Percentiles rank a stretch among this genome's conserved stretches.
These are phyloP conservation scores for Solanum arcanum DNA, from an alignment of 257 asterid species.

Conservation along the genomic window DNA sequence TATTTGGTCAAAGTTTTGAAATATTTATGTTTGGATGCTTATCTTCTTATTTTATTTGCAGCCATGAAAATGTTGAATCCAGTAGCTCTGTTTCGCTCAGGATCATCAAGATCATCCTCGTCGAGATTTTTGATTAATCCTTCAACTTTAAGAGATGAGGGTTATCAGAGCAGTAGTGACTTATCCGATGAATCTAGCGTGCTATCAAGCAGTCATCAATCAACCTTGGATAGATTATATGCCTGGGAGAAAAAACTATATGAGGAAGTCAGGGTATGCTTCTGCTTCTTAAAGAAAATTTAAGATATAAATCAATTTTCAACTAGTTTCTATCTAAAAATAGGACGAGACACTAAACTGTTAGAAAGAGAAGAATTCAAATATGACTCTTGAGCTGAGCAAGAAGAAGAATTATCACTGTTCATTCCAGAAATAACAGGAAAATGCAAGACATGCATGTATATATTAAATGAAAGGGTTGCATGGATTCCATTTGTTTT, in stretches of 20 bases:
- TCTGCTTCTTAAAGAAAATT: conserved; percentile 4
- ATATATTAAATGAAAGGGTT: background rate
- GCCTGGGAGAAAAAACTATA: conserved; percentile 98
- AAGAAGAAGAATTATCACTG: background rate
- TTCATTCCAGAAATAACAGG: background rate
- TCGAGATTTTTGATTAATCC: conserved; percentile 55
- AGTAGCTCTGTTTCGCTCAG: conserved; percentile 68
- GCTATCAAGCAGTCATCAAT: conserved; percentile 70
- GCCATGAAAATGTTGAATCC: conserved; percentile 89
- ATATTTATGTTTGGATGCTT: background rate
- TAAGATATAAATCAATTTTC: background rate
- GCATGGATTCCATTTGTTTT: background rate
- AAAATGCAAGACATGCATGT: background rate
- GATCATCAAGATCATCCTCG: conserved; percentile 71
- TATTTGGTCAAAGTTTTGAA: background rate
- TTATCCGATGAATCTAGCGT: conserved; percentile 50
- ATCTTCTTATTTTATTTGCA: conserved; percentile 16
- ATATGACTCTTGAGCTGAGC: background rate
- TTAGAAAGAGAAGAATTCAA: background rate
- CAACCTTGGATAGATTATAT: conserved; percentile 73
- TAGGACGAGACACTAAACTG: background rate
- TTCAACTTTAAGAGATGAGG: conserved; percentile 50
- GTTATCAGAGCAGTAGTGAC: conserved; percentile 57
- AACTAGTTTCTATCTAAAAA: background rate
- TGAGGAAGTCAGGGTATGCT: conserved; percentile 85